A percentile compares a stretch with the other conserved stretches of the same genome.
These are phyloP conservation scores for Xylariomycetidae sp. DNA, from an alignment of 2,329 filamentous ascomycete species.

Conservation along the genomic window DNA sequence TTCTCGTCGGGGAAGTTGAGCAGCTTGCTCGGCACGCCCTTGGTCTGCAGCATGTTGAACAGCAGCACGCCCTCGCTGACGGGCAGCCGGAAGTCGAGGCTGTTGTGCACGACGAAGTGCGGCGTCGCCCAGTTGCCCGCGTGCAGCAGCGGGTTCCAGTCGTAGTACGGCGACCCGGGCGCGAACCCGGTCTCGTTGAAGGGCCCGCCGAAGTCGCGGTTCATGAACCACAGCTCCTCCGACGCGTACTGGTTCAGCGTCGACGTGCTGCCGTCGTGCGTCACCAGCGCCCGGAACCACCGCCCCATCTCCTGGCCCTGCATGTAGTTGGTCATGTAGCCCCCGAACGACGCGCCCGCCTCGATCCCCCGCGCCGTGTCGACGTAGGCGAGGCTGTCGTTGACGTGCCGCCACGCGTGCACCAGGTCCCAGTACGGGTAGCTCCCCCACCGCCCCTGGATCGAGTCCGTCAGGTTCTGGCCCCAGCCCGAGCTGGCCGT, in stretches of 20 bases:
- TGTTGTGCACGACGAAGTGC: slow-evolving; percentile 66
- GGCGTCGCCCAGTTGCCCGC: slow-evolving; percentile 61
- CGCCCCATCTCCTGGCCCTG: slow-evolving; percentile 49
- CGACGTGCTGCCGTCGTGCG: slow-evolving; percentile 43
- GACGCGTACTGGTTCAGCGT: slow-evolving; percentile 29
- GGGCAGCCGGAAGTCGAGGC: slow-evolving; percentile 62
- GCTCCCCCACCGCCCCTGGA: slow-evolving; percentile 46
- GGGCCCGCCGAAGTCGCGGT: slow-evolving; percentile 44
- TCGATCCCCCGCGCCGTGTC: slow-evolving; percentile 47
- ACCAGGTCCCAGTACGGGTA: slow-evolving; percentile 51
- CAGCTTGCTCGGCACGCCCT: slow-evolving; percentile 61
- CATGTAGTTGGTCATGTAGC: slow-evolving; percentile 55
- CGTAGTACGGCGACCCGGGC: slow-evolving; percentile 36
- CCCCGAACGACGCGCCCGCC: slow-evolving; percentile 49
- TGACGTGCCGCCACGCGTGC: slow-evolving; percentile 48
- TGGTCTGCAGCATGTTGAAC: slow-evolving; percentile 64
- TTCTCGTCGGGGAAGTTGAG: slow-evolving; percentile 69
- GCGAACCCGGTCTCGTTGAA: slow-evolving; percentile 37
- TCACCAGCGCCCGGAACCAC: slow-evolving; percentile 53
- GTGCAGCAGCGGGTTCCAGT: slow-evolving; percentile 43
- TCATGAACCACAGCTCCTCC: slow-evolving; percentile 33
- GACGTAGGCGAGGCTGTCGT: slow-evolving; percentile 44
- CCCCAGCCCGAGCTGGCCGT: slow-evolving; percentile 51
- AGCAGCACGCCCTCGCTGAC: slow-evolving; percentile 63
- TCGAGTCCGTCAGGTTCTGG: slow-evolving; percentile 47